Conservation (phyloP, 2,329 filamentous ascomycete genomes). For the Colletotrichum lindemuthianum region DNA sequence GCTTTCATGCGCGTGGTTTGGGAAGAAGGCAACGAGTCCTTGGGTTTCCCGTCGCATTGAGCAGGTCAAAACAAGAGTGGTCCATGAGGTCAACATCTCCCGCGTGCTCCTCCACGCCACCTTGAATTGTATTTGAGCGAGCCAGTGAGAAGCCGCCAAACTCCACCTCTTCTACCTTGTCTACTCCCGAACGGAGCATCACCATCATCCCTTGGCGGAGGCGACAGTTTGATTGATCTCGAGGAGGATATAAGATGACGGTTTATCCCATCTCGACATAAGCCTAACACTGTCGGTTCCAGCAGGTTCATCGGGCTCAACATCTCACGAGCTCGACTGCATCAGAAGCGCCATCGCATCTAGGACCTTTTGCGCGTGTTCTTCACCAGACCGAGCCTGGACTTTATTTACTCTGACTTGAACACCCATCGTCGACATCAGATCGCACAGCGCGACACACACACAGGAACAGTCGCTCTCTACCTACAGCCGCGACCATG, state of each 20-base stretch:
- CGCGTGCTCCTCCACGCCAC: slow-evolving; percentile 21
- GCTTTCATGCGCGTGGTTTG: slow-evolving; percentile 12
- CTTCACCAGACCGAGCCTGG: no score
- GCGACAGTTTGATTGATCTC: neutral
- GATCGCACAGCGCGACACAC: no score
- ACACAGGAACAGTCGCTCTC: no score
- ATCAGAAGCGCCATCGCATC: neutral
- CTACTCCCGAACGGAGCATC: slow-evolving; percentile 9
- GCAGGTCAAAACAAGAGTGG: slow-evolving; percentile 8
- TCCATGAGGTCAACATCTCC: slow-evolving; percentile 26
- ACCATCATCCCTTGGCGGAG: slow-evolving; percentile 18
- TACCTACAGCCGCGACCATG: slow-evolving; percentile 3
- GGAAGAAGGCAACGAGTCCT: neutral
- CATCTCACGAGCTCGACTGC: neutral
- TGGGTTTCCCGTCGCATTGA: slow-evolving; percentile 18
- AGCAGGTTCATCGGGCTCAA: slow-evolving; percentile 1
- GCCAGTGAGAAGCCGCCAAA: slow-evolving; percentile 28
- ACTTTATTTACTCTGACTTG: no score
- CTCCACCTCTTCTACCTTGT: slow-evolving; percentile 5
- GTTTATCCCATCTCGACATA: slow-evolving; percentile 6
- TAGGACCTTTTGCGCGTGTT: no score
- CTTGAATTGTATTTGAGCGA: slow-evolving; percentile 31
- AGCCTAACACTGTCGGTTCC: neutral
- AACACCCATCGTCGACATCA: no score
- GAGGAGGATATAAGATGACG: slow-evolving; percentile 25